These are phyloP conservation scores for Suillus alpinus DNA, from an alignment of 768 basidiomycete species.

Conservation along the genomic window DNA sequence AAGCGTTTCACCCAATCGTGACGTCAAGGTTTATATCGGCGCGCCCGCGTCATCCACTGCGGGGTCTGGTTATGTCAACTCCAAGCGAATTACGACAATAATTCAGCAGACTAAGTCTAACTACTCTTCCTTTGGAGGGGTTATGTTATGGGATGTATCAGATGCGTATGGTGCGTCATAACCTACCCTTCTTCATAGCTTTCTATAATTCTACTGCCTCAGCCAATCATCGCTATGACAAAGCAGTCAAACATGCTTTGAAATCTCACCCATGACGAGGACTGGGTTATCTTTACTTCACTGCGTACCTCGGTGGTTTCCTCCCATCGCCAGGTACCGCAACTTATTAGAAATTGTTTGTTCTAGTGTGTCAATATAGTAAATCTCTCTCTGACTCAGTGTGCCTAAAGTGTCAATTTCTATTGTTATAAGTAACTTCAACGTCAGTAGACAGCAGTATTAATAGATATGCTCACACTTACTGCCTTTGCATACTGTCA, in stretches of 20 bases:
- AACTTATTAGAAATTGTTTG: neutral
- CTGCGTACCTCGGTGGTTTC: neutral
- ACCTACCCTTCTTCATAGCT: neutral
- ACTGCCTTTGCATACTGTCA: too few relatives aligned
- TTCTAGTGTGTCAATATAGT: neutral
- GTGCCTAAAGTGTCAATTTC: neutral
- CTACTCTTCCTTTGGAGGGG: slow-evolving; percentile 44
- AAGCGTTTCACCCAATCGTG: slow-evolving; percentile 17
- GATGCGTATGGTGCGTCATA: slow-evolving; percentile 34
- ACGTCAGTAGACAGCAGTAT: too few relatives aligned
- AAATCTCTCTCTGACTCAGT: neutral
- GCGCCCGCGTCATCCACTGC: slow-evolving; percentile 42
- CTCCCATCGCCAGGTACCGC: neutral
- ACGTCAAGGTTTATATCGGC: slow-evolving; percentile 43
- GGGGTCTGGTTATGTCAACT: slow-evolving; percentile 37
- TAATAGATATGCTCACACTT: neutral
- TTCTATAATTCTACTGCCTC: neutral
- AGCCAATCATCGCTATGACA: slow-evolving; percentile 61
- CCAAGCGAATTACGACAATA: slow-evolving; percentile 30
- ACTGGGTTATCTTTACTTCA: neutral
- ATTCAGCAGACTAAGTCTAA: slow-evolving; percentile 33
- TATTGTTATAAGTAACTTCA: neutral
- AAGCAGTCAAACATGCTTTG: slow-evolving; percentile 57
- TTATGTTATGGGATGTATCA: slow-evolving; percentile 47
- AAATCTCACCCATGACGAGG: neutral